Percentiles rank a stretch among this genome's conserved stretches.
phyloP scores from a whole-genome alignment of 306 rosid species.

The Carpinus viminea region DNA sequence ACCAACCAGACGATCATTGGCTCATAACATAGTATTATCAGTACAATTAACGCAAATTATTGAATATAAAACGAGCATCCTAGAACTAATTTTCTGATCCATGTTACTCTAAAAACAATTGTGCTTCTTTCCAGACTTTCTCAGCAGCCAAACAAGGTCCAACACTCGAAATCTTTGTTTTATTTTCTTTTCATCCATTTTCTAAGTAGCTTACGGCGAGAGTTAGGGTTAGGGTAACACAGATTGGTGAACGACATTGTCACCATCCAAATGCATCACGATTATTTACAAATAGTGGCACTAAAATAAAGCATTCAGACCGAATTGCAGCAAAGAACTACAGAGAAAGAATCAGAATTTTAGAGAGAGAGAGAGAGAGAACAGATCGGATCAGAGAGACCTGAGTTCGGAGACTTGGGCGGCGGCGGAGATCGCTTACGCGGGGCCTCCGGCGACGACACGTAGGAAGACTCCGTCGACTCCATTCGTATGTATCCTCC shows the following conservation, averaged over 20 bases:
- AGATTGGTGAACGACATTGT: constrained; percentile 28
- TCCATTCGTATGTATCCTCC: constrained; percentile 60
- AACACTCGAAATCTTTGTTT: neutral
- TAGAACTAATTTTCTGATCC: constrained; percentile 4
- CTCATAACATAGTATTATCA: neutral
- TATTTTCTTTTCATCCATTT: neutral
- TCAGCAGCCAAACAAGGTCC: neutral
- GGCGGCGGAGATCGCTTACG: constrained; percentile 72
- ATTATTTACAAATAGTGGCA: neutral
- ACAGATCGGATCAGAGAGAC: constrained; percentile 81
- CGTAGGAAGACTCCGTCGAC: constrained; percentile 88
- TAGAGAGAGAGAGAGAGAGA: constrained; percentile 18
- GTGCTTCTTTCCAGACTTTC: neutral
- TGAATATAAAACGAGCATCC: neutral
- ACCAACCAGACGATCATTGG: neutral
- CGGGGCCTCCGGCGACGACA: constrained; percentile 90
- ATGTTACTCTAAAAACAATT: neutral
- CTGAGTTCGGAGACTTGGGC: constrained; percentile 71
- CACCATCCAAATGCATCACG: neutral
- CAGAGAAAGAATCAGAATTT: constrained; percentile 1
- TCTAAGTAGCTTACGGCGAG: constrained; percentile 7
- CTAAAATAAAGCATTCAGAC: constrained; percentile 2
- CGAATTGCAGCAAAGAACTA: neutral
- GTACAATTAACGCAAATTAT: neutral
- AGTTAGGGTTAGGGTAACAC: constrained; percentile 33